These are phyloP conservation scores for Clausena lansium DNA, from an alignment of 345 rosid genomes.

Conservation along the genomic window DNA sequence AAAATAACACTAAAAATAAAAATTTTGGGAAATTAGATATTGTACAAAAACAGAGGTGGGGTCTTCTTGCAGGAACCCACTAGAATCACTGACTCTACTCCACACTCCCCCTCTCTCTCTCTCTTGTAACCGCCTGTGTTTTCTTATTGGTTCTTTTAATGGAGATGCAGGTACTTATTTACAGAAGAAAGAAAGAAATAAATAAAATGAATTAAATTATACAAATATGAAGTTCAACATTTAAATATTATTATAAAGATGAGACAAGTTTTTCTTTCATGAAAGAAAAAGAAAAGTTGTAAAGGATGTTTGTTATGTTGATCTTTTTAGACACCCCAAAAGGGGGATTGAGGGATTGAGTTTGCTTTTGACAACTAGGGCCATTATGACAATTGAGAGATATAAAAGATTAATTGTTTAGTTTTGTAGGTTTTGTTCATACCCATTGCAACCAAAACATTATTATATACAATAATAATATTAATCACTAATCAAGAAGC, in stretches of 20 bases:
- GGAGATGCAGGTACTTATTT: constrained; percentile 34
- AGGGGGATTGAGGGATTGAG: neutral
- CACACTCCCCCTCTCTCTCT: constrained; percentile 43
- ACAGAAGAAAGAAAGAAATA: constrained; percentile 5
- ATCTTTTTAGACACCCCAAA: neutral
- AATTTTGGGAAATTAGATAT: neutral
- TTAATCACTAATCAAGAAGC: constrained; percentile 36
- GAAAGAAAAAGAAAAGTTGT: constrained; percentile 7
- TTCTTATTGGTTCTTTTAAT: constrained; percentile 59
- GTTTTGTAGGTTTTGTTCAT: constrained; percentile 9
- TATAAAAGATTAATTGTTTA: neutral
- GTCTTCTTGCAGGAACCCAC: constrained; percentile 56
- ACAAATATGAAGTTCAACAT: constrained; percentile 19
- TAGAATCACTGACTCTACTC: constrained; percentile 70
- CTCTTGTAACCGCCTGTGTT: constrained; percentile 79
- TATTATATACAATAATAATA: constrained; percentile 3
- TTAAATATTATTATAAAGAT: constrained; percentile 6
- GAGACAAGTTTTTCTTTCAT: constrained; percentile 30
- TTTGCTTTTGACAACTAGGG: constrained; percentile 26
- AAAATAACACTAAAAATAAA: constrained; percentile 12
- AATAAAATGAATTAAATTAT: neutral
- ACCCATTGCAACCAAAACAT: constrained; percentile 38
- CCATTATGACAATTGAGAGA: neutral
- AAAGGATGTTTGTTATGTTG: constrained; percentile 1
- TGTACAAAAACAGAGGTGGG: constrained; percentile 34